Conservation (phyloP, 192 early-diverging fungal species). For the Umbelopsis vinacea region DNA sequence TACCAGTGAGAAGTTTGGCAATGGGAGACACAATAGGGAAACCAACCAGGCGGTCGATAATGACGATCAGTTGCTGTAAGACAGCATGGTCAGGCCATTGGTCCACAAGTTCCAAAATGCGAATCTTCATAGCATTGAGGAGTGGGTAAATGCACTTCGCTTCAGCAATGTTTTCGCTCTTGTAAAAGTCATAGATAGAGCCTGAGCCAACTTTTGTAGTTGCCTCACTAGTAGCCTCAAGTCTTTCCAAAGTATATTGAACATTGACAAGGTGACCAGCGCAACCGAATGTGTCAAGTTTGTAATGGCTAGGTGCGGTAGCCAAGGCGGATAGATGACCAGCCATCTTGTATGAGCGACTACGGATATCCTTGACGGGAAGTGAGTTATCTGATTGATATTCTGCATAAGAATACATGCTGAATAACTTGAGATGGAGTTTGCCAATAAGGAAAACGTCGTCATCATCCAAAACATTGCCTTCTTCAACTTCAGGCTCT, state of each 20-base stretch:
- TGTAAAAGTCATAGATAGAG: conserved; percentile 87
- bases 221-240: conserved; percentile 33
- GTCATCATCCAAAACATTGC: conserved; percentile 48
- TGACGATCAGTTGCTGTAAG: conserved; percentile 73
- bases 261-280: conserved; percentile 29
- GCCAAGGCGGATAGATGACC: conserved; percentile 50
- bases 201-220: background rate
- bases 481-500: conserved; percentile 52
- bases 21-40: conserved; percentile 84
- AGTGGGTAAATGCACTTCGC: conserved; percentile 67
- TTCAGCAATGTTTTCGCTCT: conserved; percentile 78
- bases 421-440: conserved; percentile 49
- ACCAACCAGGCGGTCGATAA: conserved; percentile 58
- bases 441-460: conserved; percentile 54
- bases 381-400: background rate
- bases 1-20: conserved; percentile 86
- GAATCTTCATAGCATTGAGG: conserved; percentile 60
- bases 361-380: conserved; percentile 6
- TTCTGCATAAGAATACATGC: conserved; percentile 22
- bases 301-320: conserved; percentile 24
- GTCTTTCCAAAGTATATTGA: conserved; percentile 25
- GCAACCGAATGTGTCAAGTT: conserved; percentile 24
- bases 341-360: conserved; percentile 47
- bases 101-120: conserved; percentile 63
- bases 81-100: conserved; percentile 94